These are phyloP conservation scores for Protoeuglena noctilucae DNA, from an alignment of 139 green algal genomes.

Conservation along the genomic window DNA sequence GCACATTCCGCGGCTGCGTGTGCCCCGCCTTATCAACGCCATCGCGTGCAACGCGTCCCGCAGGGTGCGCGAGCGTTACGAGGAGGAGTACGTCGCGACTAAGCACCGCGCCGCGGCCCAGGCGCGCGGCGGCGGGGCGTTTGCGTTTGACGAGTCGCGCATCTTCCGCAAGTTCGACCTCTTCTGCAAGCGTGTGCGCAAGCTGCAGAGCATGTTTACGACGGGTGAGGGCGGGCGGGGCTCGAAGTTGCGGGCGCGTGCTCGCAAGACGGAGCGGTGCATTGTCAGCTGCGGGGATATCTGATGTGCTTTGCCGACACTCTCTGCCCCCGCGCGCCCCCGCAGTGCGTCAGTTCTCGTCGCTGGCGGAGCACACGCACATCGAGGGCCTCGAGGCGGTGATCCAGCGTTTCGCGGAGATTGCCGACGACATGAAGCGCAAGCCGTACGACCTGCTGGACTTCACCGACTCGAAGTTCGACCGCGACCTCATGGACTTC, in stretches of 20 bases:
- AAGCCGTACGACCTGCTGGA: slow-evolving; percentile 85
- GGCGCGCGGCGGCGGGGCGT: slow-evolving; percentile 42
- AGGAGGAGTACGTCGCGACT: slow-evolving; percentile 45
- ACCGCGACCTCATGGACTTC: slow-evolving; percentile 86
- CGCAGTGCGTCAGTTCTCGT: slow-evolving; percentile 75
- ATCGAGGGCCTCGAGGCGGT: slow-evolving; percentile 63
- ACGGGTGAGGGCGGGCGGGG: too few relatives aligned
- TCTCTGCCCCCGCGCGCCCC: too few relatives aligned
- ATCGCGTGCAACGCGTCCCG: too few relatives aligned
- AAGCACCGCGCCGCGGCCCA: slow-evolving; percentile 31
- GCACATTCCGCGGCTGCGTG: too few relatives aligned
- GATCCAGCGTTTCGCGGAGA: slow-evolving; percentile 59
- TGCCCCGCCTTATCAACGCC: slow-evolving; percentile 3
- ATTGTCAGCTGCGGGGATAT: too few relatives aligned
- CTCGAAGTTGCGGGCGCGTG: too few relatives aligned
- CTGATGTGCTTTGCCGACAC: too few relatives aligned
- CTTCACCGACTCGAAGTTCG: slow-evolving; percentile 64
- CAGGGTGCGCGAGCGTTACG: slow-evolving; percentile 24
- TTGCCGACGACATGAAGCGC: slow-evolving; percentile 72
- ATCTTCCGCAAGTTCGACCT: slow-evolving; percentile 81
- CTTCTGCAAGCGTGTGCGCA: slow-evolving; percentile 71
- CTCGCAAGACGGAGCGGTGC: too few relatives aligned
- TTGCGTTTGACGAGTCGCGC: slow-evolving; percentile 48
- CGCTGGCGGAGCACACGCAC: slow-evolving; percentile 69
- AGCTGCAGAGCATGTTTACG: slow-evolving; percentile 66